Conservation (phyloP, 139 green algal genomes). For the Tetradesmus lagerheimii region DNA sequence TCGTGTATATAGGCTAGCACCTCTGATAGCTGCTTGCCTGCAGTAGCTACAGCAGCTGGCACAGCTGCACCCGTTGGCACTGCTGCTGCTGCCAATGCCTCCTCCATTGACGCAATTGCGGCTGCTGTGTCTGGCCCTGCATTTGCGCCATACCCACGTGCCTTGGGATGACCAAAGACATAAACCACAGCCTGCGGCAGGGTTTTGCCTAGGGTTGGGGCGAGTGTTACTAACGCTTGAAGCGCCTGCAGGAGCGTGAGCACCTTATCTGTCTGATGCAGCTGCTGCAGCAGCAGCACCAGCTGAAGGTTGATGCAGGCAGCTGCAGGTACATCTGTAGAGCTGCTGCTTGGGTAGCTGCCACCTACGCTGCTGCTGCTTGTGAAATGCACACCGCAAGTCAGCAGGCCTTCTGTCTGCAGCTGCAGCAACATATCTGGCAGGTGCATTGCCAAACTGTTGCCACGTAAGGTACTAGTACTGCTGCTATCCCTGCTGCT, state of each 20-base stretch:
- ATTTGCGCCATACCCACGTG: background rate
- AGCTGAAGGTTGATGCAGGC: conserved; percentile 36
- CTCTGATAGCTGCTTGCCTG: conserved; percentile 32
- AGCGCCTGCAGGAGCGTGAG: background rate
- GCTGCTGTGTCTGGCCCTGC: background rate
- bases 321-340: background rate
- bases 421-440: background rate
- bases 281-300: conserved; percentile 30
- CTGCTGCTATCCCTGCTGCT: background rate
- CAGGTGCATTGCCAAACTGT: background rate
- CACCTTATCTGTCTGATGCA: background rate
- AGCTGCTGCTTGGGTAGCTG: background rate
- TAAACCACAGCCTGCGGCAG: conserved; percentile 4
- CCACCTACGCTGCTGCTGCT: background rate
- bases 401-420: background rate
- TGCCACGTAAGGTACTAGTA: no score
- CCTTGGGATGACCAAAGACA: background rate
- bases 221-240: background rate
- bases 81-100: background rate
- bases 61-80: conserved; percentile 22
- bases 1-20: conserved; percentile 22
- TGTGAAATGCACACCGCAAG: background rate
- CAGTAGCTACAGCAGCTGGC: background rate
- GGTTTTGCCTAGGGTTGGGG: conserved; percentile 13
- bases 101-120: background rate